These are phyloP conservation scores for Cutaneotrichosporon dermatis DNA, from an alignment of 1,284 basidiomycete genomes.

Conservation along the genomic window DNA sequence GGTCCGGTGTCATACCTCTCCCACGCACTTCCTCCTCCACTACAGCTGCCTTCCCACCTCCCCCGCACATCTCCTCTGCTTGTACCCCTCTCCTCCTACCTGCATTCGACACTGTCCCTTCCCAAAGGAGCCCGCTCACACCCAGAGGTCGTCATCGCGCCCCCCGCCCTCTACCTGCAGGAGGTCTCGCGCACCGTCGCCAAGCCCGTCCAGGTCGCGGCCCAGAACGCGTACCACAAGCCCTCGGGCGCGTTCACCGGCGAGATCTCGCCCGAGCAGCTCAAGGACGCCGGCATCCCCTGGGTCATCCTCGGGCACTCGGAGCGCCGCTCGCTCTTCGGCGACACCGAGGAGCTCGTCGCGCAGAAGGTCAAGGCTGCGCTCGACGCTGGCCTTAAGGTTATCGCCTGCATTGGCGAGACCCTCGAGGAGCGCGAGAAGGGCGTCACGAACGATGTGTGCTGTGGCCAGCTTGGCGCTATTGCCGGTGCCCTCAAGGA, in stretches of 20 bases:
- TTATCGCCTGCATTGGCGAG: constrained; percentile 96
- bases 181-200: constrained; percentile 58
- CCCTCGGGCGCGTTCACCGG: constrained; percentile 89
- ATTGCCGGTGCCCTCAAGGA: constrained; percentile 62
- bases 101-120: too few species aligned
- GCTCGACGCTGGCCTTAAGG: constrained; percentile 62
- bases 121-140: neutral
- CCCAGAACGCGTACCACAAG: constrained; percentile 89
- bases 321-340: constrained; percentile 88
- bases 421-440: constrained; percentile 84
- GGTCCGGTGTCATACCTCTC: too few species aligned
- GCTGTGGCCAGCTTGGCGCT: constrained; percentile 75
- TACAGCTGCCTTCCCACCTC: too few species aligned
- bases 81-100: too few species aligned
- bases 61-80: too few species aligned
- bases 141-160: constrained; percentile 84
- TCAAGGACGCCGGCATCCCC: constrained; percentile 77
- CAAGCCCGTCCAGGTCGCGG: constrained; percentile 69
- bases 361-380: constrained; percentile 76
- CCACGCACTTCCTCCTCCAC: too few species aligned
- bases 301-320: constrained; percentile 98
- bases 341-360: constrained; percentile 77
- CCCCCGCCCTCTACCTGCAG: constrained; percentile 81
- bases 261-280: constrained; percentile 80
- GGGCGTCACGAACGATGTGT: constrained; percentile 71